Evolutionary conservation across 1,139 yeast species (phyloP).

Genomic region (Hansenula lynferdii): DNA sequence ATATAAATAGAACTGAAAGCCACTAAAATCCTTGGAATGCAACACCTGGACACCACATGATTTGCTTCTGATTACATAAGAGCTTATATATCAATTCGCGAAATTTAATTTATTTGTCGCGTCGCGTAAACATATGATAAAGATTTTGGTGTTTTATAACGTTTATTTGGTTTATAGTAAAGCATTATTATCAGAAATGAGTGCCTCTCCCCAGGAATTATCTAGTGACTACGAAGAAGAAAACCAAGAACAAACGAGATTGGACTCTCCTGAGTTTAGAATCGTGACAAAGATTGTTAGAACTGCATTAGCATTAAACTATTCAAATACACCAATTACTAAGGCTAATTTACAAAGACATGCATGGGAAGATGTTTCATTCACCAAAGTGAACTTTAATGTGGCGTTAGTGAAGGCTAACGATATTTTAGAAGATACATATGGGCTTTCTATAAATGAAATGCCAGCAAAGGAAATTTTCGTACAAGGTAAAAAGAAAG

Average conservation of each 20-base stretch:
- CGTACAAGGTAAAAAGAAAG: constrained; percentile 8
- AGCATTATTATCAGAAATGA: too few relatives aligned
- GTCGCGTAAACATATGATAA: too few relatives aligned
- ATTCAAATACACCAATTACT: constrained; percentile 17
- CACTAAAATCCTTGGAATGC: too few relatives aligned
- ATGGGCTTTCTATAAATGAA: constrained; percentile 12
- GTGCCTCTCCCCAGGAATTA: not conserved
- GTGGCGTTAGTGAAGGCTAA: constrained; percentile 15
- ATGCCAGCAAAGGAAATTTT: constrained; percentile 15
- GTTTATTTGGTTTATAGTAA: too few relatives aligned
- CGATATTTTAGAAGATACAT: constrained; percentile 10
- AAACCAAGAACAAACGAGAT: not conserved
- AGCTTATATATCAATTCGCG: too few relatives aligned
- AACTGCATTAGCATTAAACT: constrained; percentile 19
- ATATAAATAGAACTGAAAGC: too few relatives aligned
- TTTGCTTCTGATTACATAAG: too few relatives aligned
- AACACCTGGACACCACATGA: too few relatives aligned
- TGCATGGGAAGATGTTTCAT: constrained; percentile 16
- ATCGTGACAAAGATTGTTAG: constrained; percentile 14
- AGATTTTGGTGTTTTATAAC: too few relatives aligned
- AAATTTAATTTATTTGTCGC: too few relatives aligned
- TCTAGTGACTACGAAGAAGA: not conserved
- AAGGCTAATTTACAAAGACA: constrained; percentile 16
- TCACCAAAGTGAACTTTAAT: constrained; percentile 12
- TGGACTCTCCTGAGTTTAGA: not conserved